Evolutionary conservation across 179 eudicot species (phyloP).

Genomic region (Dionaea muscipula): DNA sequence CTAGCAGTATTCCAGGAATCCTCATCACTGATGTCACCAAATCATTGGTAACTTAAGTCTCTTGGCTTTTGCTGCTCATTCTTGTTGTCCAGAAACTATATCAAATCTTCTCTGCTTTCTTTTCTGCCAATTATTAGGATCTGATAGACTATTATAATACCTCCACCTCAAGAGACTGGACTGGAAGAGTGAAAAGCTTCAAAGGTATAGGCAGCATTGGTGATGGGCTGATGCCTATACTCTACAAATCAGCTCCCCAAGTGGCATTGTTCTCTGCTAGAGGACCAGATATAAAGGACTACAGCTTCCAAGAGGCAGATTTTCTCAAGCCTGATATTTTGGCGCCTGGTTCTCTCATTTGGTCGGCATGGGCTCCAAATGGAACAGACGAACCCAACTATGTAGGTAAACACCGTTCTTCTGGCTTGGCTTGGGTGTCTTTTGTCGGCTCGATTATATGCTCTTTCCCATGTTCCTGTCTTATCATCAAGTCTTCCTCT

Average conservation of each 20-base stretch:
- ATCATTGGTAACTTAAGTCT: conserved; percentile 44
- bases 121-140: conserved; percentile 36
- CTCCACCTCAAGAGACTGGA: conserved; percentile 79
- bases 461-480: too few species aligned
- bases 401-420: conserved; percentile 28
- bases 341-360: conserved; percentile 86
- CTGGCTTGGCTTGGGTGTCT: background rate
- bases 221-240: conserved; percentile 54
- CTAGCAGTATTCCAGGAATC: conserved; percentile 77
- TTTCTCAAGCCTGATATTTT: conserved; percentile 84
- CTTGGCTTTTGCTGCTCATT: too few species aligned
- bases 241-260: conserved; percentile 83
- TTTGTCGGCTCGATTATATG: too few species aligned
- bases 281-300: conserved; percentile 82
- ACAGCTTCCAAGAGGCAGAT: conserved; percentile 80
- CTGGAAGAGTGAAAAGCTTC: conserved; percentile 76
- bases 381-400: conserved; percentile 86
- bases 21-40: conserved; percentile 65
- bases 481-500: too few species aligned
- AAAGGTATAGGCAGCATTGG: conserved; percentile 65
- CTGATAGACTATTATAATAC: conserved; percentile 70
- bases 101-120: background rate
- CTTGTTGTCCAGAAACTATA: too few species aligned
- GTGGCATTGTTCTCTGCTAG: conserved; percentile 82
- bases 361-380: conserved; percentile 92